Conservation (phyloP, 2,329 filamentous ascomycete genomes). For the Scedosporium aurantiacum region DNA sequence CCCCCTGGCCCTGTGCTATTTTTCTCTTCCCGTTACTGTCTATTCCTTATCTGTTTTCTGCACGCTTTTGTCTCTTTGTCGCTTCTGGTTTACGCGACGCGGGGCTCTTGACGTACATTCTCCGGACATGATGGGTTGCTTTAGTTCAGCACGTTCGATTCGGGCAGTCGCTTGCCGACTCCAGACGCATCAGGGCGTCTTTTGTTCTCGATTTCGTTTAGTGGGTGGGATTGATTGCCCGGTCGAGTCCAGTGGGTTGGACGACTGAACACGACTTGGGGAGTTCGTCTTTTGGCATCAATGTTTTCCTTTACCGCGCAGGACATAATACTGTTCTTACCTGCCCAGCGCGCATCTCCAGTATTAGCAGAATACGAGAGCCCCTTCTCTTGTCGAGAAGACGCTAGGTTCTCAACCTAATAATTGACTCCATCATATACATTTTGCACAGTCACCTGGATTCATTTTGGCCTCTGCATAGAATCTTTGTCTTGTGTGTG, state of each 20-base stretch:
- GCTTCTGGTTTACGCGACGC: background rate
- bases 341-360: background rate
- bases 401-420: background rate
- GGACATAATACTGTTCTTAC: background rate
- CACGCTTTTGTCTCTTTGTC: background rate
- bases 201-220: background rate
- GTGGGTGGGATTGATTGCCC: background rate
- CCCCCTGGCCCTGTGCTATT: conserved; percentile 3
- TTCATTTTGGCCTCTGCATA: too few species aligned
- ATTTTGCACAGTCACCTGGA: background rate
- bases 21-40: background rate
- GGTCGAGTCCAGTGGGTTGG: background rate
- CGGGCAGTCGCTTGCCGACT: background rate
- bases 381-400: background rate
- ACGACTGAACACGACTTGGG: background rate
- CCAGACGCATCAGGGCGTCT: background rate
- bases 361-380: background rate
- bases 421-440: background rate
- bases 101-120: background rate
- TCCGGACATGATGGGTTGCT: background rate
- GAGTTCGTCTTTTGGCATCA: background rate
- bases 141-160: background rate
- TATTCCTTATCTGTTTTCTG: background rate
- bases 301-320: background rate
- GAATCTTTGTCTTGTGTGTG: background rate